Evolutionary conservation across 1,139 yeast genomes (phyloP).

Genomic region (Yamadazyma spencermartinsiae): DNA sequence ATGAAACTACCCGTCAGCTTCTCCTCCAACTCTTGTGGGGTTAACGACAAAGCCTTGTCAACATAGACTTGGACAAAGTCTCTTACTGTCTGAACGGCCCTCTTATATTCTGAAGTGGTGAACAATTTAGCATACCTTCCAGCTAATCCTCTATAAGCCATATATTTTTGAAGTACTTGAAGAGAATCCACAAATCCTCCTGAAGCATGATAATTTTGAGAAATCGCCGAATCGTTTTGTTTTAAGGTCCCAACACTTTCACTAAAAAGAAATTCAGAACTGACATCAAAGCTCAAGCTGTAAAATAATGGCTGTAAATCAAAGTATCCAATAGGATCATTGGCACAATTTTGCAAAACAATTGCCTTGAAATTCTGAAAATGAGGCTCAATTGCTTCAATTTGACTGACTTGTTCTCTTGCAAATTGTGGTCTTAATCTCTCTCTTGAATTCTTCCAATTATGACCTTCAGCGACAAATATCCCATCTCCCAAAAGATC

Average conservation of each 20-base stretch:
- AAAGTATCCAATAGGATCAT: conserved; percentile 22
- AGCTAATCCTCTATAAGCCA: conserved; percentile 28
- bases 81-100: conserved; percentile 23
- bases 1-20: conserved; percentile 35
- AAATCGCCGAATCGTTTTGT: conserved; percentile 17
- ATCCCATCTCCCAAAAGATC: conserved; percentile 57
- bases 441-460: conserved; percentile 58
- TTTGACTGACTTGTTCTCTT: conserved; percentile 52
- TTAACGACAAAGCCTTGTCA: conserved; percentile 20
- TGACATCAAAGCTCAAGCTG: conserved; percentile 46
- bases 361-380: conserved; percentile 34
- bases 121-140: conserved; percentile 31
- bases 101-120: conserved; percentile 27
- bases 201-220: neutral
- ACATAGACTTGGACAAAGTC: conserved; percentile 25
- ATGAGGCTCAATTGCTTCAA: conserved; percentile 47
- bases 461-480: conserved; percentile 53
- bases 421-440: conserved; percentile 59
- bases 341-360: conserved; percentile 13
- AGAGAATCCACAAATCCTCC: conserved; percentile 32
- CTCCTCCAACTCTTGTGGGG: conserved; percentile 27
- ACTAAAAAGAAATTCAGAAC: conserved; percentile 51
- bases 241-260: conserved; percentile 33
- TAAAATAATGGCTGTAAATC: conserved; percentile 38
- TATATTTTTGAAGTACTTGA: conserved; percentile 28